A percentile compares a stretch with the other conserved stretches of the same genome.
phyloP scores from a whole-genome alignment of 1,284 basidiomycete genomes.

The Sanghuangporus baumii region DNA sequence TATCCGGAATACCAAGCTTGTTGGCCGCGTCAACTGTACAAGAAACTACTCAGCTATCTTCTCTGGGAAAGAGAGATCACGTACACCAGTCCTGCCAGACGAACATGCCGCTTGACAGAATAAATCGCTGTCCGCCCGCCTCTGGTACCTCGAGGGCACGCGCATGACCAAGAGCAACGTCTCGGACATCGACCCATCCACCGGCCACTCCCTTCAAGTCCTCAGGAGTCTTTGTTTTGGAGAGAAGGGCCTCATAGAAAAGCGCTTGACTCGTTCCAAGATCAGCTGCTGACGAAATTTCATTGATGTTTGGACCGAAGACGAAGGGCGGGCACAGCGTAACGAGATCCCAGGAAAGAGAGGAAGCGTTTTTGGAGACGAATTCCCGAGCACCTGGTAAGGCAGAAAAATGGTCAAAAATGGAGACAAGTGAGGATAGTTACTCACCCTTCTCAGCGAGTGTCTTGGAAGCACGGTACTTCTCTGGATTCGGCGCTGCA shows the following conservation, averaged over 20 bases:
- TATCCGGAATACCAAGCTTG: conserved; percentile 1
- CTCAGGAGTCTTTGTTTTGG: conserved; percentile 12
- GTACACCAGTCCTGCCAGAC: conserved; percentile 18
- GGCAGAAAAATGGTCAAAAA: neutral
- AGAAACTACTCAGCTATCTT: neutral
- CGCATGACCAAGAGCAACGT: conserved; percentile 42
- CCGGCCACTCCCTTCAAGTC: conserved; percentile 23
- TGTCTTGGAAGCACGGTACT: conserved; percentile 17
- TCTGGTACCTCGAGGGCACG: conserved; percentile 34
- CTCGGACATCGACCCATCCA: conserved; percentile 44
- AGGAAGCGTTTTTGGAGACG: conserved; percentile 15
- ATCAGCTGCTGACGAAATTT: conserved; percentile 6
- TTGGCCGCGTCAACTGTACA: conserved; percentile 14
- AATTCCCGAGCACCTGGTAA: conserved; percentile 22
- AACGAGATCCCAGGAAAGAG: conserved; percentile 18
- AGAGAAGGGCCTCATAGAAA: conserved; percentile 11
- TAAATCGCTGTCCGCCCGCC: conserved; percentile 39
- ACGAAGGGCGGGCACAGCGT: conserved; percentile 18
- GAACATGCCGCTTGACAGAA: conserved; percentile 22
- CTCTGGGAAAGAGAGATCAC: neutral
- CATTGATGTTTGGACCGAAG: conserved; percentile 15
- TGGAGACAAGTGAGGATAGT: too few relatives aligned
- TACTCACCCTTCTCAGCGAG: conserved; percentile 15
- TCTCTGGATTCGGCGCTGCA: conserved; percentile 1
- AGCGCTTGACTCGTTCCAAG: conserved; percentile 7